Conservation (phyloP, 306 rosid genomes). For the Cucumis hystrix region DNA sequence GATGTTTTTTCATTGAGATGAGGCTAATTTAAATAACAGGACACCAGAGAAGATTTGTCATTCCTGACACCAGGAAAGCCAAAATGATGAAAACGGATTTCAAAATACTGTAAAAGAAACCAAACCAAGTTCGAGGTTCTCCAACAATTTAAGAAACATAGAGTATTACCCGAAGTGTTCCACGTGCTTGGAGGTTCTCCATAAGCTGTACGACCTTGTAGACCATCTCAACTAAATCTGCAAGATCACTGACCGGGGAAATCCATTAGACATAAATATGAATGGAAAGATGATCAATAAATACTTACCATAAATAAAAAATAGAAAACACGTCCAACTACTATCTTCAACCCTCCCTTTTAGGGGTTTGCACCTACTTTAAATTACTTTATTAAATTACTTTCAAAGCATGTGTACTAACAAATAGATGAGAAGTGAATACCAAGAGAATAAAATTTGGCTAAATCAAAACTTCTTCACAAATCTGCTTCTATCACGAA, state of each 20-base stretch:
- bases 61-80: not conserved
- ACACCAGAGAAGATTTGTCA: not conserved
- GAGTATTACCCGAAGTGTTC: slow-evolving; percentile 67
- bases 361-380: not conserved
- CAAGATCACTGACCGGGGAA: slow-evolving; percentile 59
- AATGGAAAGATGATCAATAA: not conserved
- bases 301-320: not conserved
- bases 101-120: not conserved
- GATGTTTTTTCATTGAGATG: not conserved
- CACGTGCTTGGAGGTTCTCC: slow-evolving; percentile 79
- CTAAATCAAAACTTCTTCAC: not conserved
- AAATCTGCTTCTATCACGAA: not conserved
- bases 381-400: not conserved
- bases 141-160: not conserved
- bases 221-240: slow-evolving; percentile 74
- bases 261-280: slow-evolving; percentile 2
- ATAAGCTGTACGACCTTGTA: slow-evolving; percentile 52
- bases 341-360: not conserved
- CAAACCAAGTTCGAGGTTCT: too few species aligned
- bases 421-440: not conserved
- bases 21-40: not conserved
- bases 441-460: not conserved
- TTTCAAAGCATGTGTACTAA: not conserved
- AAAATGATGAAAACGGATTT: not conserved
- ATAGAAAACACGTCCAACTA: not conserved